Evolutionary conservation across 2,329 filamentous ascomycete genomes (phyloP), one percentile per base, ranked within the genome.

Genomic region (Xylaria hypoxylon): DNA sequence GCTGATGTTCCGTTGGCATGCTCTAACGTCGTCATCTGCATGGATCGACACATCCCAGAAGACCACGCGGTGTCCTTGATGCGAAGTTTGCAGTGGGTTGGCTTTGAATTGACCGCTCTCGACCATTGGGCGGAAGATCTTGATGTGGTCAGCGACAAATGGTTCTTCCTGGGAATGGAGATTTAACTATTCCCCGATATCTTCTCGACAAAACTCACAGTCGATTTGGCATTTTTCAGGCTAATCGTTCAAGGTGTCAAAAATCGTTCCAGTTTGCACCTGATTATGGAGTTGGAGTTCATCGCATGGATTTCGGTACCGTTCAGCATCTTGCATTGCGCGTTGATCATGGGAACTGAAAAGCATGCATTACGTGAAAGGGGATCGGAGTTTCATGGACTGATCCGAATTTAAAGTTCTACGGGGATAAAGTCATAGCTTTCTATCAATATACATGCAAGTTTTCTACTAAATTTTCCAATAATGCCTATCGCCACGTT

Each of bases 141-240:
- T 61, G 87, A 92, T 69, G 85, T 90, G 59, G 89, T 91, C 57
- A 97, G 93, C 81, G 82, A 89, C 59, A 85, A 85, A 74, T 97
- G 94, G 94, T 79, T 97, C 65, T 93, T 96, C 77, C 88, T 97
- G 84, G 89, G 90, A 69, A 96, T 97, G 89, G 94, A 97, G 78
- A 83, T 95, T 65, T 97, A 72, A 69, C 22, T 26, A 38, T 44
- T 44, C 26, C 13, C 11, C 3, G 5, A 47, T 24, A 35, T 13
- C 8, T 35, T 52, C 31, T n/a, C 31, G 26, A 24, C 40, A 22
- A 15, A 42, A 28, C 17, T 35, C 45, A 2, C 11, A 3, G 2
- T 7, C 17, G 3, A n/a, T 11, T 19, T n/a, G 2, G 5, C 35
- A 28, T 45, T 53, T 42, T 55, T 5, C 10, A n/a, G 13, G 24